These are phyloP conservation scores for Phoenix dactylifera DNA, from an alignment of 176 grass and related monocot genomes.

Conservation along the genomic window DNA sequence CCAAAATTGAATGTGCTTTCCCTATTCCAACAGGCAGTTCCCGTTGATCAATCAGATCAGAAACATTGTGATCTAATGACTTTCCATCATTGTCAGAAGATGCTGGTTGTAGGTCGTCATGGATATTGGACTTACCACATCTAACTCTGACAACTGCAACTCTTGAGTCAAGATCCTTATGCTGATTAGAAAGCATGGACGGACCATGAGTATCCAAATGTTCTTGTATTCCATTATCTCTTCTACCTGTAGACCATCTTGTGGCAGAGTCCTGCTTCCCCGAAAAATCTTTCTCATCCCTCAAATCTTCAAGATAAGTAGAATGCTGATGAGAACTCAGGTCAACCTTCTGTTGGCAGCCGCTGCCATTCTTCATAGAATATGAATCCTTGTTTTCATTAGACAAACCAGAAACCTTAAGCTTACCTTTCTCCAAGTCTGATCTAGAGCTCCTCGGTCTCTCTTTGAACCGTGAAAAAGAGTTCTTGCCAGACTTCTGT, in stretches of 20 bases:
- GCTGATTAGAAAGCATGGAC: slow-evolving; percentile 29
- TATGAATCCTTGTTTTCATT: neutral
- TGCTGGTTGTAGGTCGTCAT: slow-evolving; percentile 22
- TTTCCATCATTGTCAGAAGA: slow-evolving; percentile 18
- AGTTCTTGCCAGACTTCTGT: slow-evolving; percentile 4
- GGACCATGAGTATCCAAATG: slow-evolving; percentile 11
- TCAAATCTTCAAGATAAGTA: neutral
- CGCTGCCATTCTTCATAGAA: neutral
- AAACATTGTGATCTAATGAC: neutral
- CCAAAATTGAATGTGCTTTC: slow-evolving; percentile 27
- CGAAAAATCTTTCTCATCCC: slow-evolving; percentile 29
- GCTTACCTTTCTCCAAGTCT: neutral
- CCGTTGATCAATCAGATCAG: slow-evolving; percentile 16
- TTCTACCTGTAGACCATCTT: slow-evolving; percentile 31
- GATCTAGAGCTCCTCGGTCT: slow-evolving; percentile 10
- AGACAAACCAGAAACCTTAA: slow-evolving; percentile 9
- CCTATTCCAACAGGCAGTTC: slow-evolving; percentile 32
- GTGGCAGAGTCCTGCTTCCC: slow-evolving; percentile 32
- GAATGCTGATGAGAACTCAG: slow-evolving; percentile 12
- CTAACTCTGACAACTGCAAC: slow-evolving; percentile 17
- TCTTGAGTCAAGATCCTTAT: slow-evolving; percentile 11
- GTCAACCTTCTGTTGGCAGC: neutral
- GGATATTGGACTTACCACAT: slow-evolving; percentile 9
- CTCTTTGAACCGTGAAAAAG: slow-evolving; percentile 8
- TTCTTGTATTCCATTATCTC: slow-evolving; percentile 34